Evolutionary conservation across 164 flowering plant genomes (phyloP), one percentile per base, ranked within the genome.

Genomic region (Chimonanthus salicifolius): DNA sequence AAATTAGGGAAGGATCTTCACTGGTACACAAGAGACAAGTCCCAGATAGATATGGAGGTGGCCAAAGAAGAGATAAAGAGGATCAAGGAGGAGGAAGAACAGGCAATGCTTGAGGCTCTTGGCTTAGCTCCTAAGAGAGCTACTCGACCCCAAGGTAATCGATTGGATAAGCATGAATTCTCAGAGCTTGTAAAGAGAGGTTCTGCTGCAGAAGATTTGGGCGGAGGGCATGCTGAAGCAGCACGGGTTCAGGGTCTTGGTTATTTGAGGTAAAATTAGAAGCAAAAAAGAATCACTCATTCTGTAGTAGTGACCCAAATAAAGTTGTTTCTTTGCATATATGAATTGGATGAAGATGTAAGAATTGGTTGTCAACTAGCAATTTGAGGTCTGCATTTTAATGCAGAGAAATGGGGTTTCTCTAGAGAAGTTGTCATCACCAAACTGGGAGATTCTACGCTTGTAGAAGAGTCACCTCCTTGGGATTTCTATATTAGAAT

Each of bases 91-190:
- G 85, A 91, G 79, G 99, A 95, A 81, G 99, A 95, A 78, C 92
- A 89, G 77, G 92, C 97, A 58, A 95, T 95, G 98, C 85, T 91
- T 78, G 99, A 95, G 82, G 97, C 97, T 74, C 89, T 95, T 73
- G 98, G 99, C 68, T 85, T 95, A 80, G 99, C 99, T 83, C 99
- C 99, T 20, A 91, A 89, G 79, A 87, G 91, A 68, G 62, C 86
- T 69, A 74, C 33, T 72, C 84, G 83, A 49, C 83, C 92, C 71
- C 94, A 89, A 75, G 94, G 93, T 21, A 92, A 84, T 82, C 90
- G 98, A 16, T 86, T 94, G 21, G 99, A 94, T 84, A 92, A 92
- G 80, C 98, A 94, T 80, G 99, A 94, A 82, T 87, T 84, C 78
- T 74, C 86, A 20, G 99, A 94, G 76, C 96, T 94, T 69, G 90